A percentile compares a stretch with the other conserved stretches of the same genome.
These are phyloP conservation scores for Calonectria pauciramosa DNA, from an alignment of 2,329 filamentous ascomycete genomes.

Conservation along the genomic window DNA sequence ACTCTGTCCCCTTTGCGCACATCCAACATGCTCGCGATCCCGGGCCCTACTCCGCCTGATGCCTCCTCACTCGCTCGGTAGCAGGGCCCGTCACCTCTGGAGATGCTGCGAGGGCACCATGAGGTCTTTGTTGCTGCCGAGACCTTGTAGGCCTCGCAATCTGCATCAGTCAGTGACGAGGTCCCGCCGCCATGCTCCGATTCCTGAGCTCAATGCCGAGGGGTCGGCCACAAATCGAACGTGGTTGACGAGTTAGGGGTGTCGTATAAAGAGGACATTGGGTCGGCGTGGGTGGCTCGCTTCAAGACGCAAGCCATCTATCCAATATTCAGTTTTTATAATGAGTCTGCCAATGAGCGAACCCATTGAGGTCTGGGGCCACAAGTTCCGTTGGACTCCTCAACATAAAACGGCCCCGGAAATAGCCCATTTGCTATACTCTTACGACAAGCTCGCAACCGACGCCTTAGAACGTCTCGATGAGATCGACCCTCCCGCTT, in stretches of 20 bases:
- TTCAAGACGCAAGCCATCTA: background rate
- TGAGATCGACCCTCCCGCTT: constrained; percentile 61
- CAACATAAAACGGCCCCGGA: constrained; percentile 73
- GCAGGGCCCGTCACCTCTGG: constrained; percentile 13
- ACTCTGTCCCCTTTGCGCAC: background rate
- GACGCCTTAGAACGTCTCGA: constrained; percentile 76
- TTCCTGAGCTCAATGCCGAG: constrained; percentile 28
- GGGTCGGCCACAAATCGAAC: background rate
- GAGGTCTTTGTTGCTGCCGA: constrained; percentile 28
- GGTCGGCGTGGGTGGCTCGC: background rate
- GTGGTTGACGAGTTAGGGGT: background rate
- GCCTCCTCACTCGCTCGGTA: constrained; percentile 9
- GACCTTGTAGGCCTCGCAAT: background rate
- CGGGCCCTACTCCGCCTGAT: constrained; percentile 4
- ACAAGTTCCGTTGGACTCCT: constrained; percentile 78
- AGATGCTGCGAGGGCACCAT: constrained; percentile 1
- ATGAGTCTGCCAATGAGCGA: constrained; percentile 32
- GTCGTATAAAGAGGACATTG: constrained; percentile 12
- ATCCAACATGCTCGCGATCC: background rate
- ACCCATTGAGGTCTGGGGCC: constrained; percentile 40
- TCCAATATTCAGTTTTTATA: background rate
- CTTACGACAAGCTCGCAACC: constrained; percentile 78
- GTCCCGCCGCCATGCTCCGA: constrained; percentile 27
- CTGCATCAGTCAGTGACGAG: constrained; percentile 4
- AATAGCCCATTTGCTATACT: constrained; percentile 70